These are phyloP conservation scores for Pleurostoma richardsiae DNA, from an alignment of 2,329 filamentous ascomycete species.

Conservation along the genomic window DNA sequence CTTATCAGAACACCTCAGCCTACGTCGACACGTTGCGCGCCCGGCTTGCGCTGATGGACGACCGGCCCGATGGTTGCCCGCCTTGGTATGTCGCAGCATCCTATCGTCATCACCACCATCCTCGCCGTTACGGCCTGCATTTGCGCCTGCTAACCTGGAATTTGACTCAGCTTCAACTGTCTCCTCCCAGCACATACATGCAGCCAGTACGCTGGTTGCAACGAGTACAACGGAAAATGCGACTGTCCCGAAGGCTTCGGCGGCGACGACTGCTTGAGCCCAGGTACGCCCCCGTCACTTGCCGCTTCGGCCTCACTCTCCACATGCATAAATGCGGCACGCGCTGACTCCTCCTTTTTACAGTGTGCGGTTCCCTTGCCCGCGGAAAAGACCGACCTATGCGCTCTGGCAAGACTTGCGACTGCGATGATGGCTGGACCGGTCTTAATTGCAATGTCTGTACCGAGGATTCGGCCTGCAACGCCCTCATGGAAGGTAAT, in stretches of 20 bases:
- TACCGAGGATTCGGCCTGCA: slow-evolving; percentile 74
- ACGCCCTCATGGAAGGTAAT: slow-evolving; percentile 78
- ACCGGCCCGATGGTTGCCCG: slow-evolving; percentile 71
- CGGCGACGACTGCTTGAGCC: slow-evolving; percentile 86
- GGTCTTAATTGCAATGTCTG: slow-evolving; percentile 99
- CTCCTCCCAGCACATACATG: slow-evolving; percentile 89
- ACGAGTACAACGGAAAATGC: slow-evolving; percentile 87
- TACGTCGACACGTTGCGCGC: slow-evolving; percentile 53
- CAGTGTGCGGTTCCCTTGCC: slow-evolving; percentile 80
- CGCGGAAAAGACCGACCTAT: slow-evolving; percentile 72
- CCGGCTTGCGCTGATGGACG: slow-evolving; percentile 66
- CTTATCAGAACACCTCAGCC: slow-evolving; percentile 34
- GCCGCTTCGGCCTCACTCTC: background rate
- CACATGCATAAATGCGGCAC: slow-evolving; percentile 7
- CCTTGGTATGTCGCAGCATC: slow-evolving; percentile 55
- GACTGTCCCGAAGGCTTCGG: slow-evolving; percentile 88
- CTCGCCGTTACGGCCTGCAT: slow-evolving; percentile 4
- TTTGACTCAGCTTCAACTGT: slow-evolving; percentile 79
- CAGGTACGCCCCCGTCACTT: slow-evolving; percentile 43
- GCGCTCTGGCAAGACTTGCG: slow-evolving; percentile 65
- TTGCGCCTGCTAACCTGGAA: slow-evolving; percentile 8
- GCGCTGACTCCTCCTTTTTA: background rate
- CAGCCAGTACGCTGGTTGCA: slow-evolving; percentile 85
- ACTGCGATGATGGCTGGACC: slow-evolving; percentile 89
- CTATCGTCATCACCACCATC: slow-evolving; percentile 3